Base-by-base conservation (phyloP, 129 eudicot species). In the Flaveria bidentis region DNA sequence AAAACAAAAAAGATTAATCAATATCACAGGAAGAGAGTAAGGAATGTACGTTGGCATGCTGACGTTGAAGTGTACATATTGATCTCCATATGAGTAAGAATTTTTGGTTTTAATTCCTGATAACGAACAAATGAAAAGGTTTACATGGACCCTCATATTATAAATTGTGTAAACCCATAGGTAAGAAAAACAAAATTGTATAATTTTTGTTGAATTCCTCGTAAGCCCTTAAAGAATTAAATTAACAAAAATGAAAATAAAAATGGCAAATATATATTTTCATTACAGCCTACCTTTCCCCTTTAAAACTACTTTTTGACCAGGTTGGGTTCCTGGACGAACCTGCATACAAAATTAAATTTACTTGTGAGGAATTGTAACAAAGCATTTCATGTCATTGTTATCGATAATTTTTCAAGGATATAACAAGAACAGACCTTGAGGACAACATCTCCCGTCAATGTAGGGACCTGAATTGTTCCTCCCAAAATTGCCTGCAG, bases 401-500 rank as follows among this genome's bases (percentile, higher is more conserved):
- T 41, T 17, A 26, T 5, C 15, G 6, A 61, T 25, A 39, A 64
- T 2, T 2, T 39, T 52, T 44, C 4, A 39, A 4, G 52, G 20
- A 77, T 52, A 51, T 26, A 63, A 33, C 18, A 26, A 55, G 42
- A 80, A 0, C 6, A 67, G 41, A 93, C 98, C 97, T 93, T 93
- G 72, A 93, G 91, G 81, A 93, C 97, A 80, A 90, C 97, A 85
- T 93, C 97, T 68, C 98, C 98, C 7, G 92, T 85, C 36, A 93
- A 83, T 56, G 98, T 93, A 46, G 98, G 98, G 62, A 93, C 97
- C 88, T 90, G 96, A 65, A 93, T 81, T 28, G 98, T 88, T 80
- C 98, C 98, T 72, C 98, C 98, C 78, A 90, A 73, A 69, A 88
- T 85, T 50, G 98, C 98, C 98, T 93, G 89, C 84, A 87, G 5